phyloP scores from a whole-genome alignment of 2,329 filamentous ascomycete species.

The Fusarium penzigii region DNA sequence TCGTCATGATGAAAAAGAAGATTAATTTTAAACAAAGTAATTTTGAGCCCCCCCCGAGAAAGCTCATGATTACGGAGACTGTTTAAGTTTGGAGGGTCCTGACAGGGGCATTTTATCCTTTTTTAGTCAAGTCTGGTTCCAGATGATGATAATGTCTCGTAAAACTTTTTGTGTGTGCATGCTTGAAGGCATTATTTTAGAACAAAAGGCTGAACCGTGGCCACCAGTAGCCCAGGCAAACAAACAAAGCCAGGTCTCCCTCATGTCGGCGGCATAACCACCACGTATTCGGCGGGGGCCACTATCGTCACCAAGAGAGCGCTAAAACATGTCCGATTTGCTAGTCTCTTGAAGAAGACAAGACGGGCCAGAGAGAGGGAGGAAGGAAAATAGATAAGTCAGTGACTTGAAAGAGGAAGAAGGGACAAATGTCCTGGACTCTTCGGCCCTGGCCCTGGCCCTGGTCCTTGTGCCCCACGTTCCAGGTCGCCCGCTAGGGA shows the following conservation, averaged over 20 bases:
- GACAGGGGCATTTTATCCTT: too few species aligned
- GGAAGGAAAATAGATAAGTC: not conserved
- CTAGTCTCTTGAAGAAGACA: not conserved
- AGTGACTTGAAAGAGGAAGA: not conserved
- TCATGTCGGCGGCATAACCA: constrained; percentile 1
- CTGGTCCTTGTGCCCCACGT: constrained; percentile 17
- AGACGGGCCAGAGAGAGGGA: not conserved
- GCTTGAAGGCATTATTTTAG: too few species aligned
- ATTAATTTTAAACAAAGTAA: too few species aligned
- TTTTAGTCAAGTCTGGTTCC: too few species aligned
- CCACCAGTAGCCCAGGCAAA: too few species aligned
- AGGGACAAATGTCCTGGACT: constrained; percentile 5
- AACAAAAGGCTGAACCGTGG: too few species aligned
- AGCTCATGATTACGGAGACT: too few species aligned
- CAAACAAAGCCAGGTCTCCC: not conserved
- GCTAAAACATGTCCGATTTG: constrained; percentile 14
- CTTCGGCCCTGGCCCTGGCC: constrained; percentile 10
- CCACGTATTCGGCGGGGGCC: constrained; percentile 17
- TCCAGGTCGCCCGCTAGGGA: constrained; percentile 16
- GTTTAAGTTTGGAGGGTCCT: too few species aligned
- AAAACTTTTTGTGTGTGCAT: too few species aligned
- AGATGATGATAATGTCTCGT: too few species aligned
- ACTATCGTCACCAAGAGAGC: constrained; percentile 19
- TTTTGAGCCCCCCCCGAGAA: too few species aligned
- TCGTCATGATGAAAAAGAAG: too few species aligned